Evolutionary conservation across 2,329 filamentous ascomycete species (phyloP).

Genomic region (Hypoxylon sp.): DNA sequence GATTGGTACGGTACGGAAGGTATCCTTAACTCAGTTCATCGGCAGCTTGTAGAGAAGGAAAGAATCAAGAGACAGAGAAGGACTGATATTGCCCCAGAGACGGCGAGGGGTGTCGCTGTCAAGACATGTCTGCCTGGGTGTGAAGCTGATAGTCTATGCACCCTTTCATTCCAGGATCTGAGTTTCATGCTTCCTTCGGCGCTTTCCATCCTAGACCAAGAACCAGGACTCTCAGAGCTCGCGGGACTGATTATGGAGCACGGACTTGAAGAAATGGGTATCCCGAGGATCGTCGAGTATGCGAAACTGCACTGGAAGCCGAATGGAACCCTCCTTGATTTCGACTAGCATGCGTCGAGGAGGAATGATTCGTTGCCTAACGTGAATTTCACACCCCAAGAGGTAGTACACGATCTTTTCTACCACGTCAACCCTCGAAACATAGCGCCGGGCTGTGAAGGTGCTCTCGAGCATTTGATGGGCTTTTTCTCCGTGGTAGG

Average conservation of each 20-base stretch:
- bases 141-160: neutral
- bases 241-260: neutral
- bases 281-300: neutral
- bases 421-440: neutral
- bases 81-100: neutral
- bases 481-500: neutral
- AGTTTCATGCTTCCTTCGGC: constrained; percentile 9
- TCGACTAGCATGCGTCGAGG: constrained; percentile 8
- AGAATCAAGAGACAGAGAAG: neutral
- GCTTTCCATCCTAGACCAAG: neutral
- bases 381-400: constrained; percentile 11
- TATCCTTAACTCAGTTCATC: neutral
- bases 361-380: neutral
- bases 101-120: neutral
- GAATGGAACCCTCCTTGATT: constrained; percentile 12
- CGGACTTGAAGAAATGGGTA: neutral
- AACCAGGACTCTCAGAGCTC: neutral
- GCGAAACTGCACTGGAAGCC: constrained; percentile 3
- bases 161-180: neutral
- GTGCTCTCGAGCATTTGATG: neutral
- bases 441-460: too few species aligned
- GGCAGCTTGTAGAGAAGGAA: neutral
- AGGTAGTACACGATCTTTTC: constrained; percentile 3
- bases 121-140: neutral
- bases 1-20: neutral